Conservation (phyloP, 306 rosid species). For the Cucurbita moschata region DNA sequence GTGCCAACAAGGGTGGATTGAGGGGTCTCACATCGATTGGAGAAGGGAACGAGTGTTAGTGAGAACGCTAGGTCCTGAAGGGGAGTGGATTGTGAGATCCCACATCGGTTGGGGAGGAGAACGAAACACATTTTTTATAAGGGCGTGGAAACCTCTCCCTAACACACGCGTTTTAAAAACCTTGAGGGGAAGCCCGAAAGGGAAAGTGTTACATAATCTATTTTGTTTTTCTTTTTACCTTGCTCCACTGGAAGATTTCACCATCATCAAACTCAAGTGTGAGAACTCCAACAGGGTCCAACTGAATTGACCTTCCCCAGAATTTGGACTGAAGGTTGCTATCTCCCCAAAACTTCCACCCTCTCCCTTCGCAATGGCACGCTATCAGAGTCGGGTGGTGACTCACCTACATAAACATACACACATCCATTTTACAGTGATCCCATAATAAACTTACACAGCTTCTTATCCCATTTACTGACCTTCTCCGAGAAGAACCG, state of each 20-base stretch:
- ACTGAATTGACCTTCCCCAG: constrained; percentile 96
- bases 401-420: constrained; percentile 54
- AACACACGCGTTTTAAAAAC: too few species aligned
- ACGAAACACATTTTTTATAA: too few species aligned
- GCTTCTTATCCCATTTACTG: constrained; percentile 4
- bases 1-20: too few species aligned
- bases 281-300: constrained; percentile 83
- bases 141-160: too few species aligned
- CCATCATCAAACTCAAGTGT: constrained; percentile 89
- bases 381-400: constrained; percentile 98
- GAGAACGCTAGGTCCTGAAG: too few species aligned
- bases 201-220: too few species aligned
- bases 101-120: too few species aligned
- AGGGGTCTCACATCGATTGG: too few species aligned
- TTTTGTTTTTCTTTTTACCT: constrained; percentile 26
- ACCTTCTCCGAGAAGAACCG: constrained; percentile 99
- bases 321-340: constrained; percentile 85
- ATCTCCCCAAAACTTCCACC: constrained; percentile 98
- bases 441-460: not conserved
- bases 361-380: constrained; percentile 97
- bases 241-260: constrained; percentile 94
- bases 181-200: too few species aligned
- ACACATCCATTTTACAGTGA: not conserved
- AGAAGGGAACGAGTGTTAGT: too few species aligned
- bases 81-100: too few species aligned